Evolutionary conservation across 2,329 filamentous ascomycete species (phyloP).

Genomic region (Diaporthe sp.): DNA sequence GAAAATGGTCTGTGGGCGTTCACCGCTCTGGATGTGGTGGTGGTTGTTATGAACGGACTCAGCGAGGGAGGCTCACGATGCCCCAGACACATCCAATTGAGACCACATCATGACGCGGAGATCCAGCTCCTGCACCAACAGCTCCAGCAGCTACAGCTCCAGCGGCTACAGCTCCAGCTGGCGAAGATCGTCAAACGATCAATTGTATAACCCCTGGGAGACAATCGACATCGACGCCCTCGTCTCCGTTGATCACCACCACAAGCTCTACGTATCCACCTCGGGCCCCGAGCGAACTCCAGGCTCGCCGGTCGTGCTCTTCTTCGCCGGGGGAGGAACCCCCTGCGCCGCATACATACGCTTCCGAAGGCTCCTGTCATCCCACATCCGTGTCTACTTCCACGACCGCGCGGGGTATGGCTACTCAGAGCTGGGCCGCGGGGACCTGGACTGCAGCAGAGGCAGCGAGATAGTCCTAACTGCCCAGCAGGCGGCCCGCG

Average conservation of each 20-base stretch:
- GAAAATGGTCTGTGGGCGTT: neutral
- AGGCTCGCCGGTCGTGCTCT: conserved; percentile 5
- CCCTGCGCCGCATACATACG: conserved; percentile 10
- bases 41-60: neutral
- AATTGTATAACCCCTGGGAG: neutral
- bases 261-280: conserved; percentile 18
- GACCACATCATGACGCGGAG: conserved; percentile 14
- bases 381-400: conserved; percentile 1
- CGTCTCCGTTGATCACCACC: conserved; percentile 8
- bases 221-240: conserved; percentile 19
- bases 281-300: neutral
- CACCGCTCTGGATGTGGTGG: neutral
- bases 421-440: conserved; percentile 10
- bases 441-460: neutral
- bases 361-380: neutral
- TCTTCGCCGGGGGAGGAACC: conserved; percentile 15
- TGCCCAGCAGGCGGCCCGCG: neutral
- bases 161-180: neutral
- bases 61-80: neutral
- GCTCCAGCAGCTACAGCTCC: neutral
- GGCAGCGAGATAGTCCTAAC: conserved; percentile 10
- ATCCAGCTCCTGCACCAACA: neutral
- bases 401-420: conserved; percentile 21
- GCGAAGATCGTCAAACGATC: conserved; percentile 6
- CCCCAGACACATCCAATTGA: neutral